These are phyloP conservation scores for Talaromyces verruculosus DNA, from an alignment of 2,329 filamentous ascomycete species.

Conservation along the genomic window DNA sequence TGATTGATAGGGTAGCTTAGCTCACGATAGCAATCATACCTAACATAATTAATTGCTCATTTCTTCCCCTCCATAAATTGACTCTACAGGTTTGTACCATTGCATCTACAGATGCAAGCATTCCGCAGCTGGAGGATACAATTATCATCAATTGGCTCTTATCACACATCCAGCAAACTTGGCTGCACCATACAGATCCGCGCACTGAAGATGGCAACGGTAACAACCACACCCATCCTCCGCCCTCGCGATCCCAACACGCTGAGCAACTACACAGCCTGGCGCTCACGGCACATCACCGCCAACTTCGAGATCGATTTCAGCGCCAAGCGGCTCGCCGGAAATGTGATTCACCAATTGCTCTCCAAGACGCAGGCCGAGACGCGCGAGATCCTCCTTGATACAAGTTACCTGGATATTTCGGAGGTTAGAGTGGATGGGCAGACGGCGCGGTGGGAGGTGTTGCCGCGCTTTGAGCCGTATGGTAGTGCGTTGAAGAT, in stretches of 20 bases:
- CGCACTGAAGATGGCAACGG: conserved; percentile 38
- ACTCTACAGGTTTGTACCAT: neutral
- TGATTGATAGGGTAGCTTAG: conserved; percentile 1
- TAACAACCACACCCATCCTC: conserved; percentile 42
- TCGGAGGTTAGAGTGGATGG: conserved; percentile 69
- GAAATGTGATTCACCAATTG: conserved; percentile 73
- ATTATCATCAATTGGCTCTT: neutral
- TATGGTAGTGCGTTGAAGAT: conserved; percentile 57
- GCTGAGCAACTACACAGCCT: conserved; percentile 85
- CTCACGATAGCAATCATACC: neutral
- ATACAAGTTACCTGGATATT: conserved; percentile 81
- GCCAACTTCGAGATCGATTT: conserved; percentile 84
- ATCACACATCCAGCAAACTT: neutral
- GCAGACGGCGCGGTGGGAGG: conserved; percentile 63
- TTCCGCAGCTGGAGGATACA: neutral
- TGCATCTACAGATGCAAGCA: conserved; percentile 3
- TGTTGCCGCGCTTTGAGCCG: conserved; percentile 69
- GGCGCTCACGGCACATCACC: conserved; percentile 78
- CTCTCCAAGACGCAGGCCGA: conserved; percentile 72
- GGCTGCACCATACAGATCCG: neutral
- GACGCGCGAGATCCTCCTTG: conserved; percentile 76
- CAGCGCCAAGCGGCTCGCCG: conserved; percentile 70
- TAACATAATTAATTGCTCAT: neutral
- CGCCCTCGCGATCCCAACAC: conserved; percentile 79
- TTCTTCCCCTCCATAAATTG: conserved; percentile 1